These are phyloP conservation scores for Rhinocladiella similis DNA, from an alignment of 2,329 filamentous ascomycete species.

Conservation along the genomic window DNA sequence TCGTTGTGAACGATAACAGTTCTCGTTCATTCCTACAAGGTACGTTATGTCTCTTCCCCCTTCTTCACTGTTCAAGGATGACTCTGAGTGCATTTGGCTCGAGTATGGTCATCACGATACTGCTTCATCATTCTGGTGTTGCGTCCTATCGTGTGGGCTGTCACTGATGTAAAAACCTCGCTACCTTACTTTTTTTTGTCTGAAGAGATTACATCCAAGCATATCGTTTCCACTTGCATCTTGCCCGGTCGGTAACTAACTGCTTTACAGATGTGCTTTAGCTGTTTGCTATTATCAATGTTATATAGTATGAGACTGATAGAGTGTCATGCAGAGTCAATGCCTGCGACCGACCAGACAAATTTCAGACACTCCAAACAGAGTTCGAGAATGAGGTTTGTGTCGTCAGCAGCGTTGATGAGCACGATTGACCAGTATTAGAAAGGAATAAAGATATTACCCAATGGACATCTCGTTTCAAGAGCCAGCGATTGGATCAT, in stretches of 20 bases:
- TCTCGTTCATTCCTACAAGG: constrained; percentile 30
- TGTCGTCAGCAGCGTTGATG: constrained; percentile 44
- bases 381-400: constrained; percentile 88
- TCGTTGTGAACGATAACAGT: neutral
- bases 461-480: constrained; percentile 93
- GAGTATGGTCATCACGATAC: constrained; percentile 74
- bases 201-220: constrained; percentile 56
- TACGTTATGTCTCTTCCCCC: constrained; percentile 33
- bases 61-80: constrained; percentile 67
- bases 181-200: constrained; percentile 91
- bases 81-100: constrained; percentile 99
- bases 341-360: constrained; percentile 90
- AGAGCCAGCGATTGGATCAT: constrained; percentile 97
- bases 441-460: constrained; percentile 83
- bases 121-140: constrained; percentile 75
- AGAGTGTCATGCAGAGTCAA: constrained; percentile 66
- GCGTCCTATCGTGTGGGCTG: constrained; percentile 59
- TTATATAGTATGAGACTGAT: constrained; percentile 16
- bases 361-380: constrained; percentile 74
- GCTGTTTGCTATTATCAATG: neutral
- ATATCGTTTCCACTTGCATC: too few species aligned
- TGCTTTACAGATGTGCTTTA: constrained; percentile 4
- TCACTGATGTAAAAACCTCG: constrained; percentile 99
- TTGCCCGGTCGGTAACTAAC: neutral
- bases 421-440: constrained; percentile 49